phyloP scores from a whole-genome alignment of 164 flowering plant species.

The Akebia trifoliata region DNA sequence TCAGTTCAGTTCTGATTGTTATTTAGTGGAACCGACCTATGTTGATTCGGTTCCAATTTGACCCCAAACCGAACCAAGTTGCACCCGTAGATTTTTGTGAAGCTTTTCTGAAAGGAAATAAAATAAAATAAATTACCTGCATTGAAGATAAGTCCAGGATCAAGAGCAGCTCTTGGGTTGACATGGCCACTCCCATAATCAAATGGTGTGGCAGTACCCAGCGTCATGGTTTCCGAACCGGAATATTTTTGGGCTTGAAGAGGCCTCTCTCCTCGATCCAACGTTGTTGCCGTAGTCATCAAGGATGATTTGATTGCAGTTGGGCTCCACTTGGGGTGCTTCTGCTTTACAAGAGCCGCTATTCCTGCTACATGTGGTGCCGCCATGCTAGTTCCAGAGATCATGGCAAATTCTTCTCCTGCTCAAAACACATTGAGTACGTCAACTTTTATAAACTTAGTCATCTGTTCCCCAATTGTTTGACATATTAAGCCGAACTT shows the following conservation, averaged over 20 bases:
- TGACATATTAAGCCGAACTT: too few species aligned
- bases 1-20: too few species aligned
- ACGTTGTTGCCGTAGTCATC: constrained; percentile 80
- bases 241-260: constrained; percentile 89
- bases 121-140: constrained; percentile 74
- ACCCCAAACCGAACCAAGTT: too few species aligned
- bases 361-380: constrained; percentile 98
- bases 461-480: too few species aligned
- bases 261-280: constrained; percentile 76
- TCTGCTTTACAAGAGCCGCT: constrained; percentile 95
- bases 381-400: constrained; percentile 99
- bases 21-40: too few species aligned
- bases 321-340: constrained; percentile 90
- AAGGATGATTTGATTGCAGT: constrained; percentile 92
- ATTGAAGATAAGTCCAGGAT: constrained; percentile 93
- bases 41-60: too few species aligned
- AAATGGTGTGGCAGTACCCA: constrained; percentile 83
- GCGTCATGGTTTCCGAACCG: constrained; percentile 54
- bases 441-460: too few species aligned
- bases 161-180: constrained; percentile 82
- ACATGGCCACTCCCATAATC: constrained; percentile 98
- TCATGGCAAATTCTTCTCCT: constrained; percentile 95
- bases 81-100: too few species aligned
- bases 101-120: too few species aligned
- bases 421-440: constrained; percentile 17